Conservation (phyloP, 108 stramenopile genomes). For the Skeletonema costatum region DNA sequence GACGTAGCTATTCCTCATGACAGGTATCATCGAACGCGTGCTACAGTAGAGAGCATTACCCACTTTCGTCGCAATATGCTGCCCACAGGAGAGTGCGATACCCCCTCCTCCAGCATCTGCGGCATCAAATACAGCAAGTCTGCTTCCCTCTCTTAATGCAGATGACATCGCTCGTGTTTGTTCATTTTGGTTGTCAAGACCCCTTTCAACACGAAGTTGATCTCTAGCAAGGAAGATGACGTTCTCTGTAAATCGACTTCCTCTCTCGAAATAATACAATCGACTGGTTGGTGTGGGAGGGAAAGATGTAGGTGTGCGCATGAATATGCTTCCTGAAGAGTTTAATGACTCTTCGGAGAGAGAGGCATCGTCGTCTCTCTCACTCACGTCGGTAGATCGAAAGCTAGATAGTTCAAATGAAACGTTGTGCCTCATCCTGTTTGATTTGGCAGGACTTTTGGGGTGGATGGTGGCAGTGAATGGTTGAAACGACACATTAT, state of each 20-base stretch:
- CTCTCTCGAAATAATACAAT: slow-evolving; percentile 81
- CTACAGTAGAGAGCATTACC: slow-evolving; percentile 87
- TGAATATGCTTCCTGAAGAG: slow-evolving; percentile 72
- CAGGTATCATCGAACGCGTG: slow-evolving; percentile 88
- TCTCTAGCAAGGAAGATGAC: slow-evolving; percentile 94
- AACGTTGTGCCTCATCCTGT: slow-evolving; percentile 31
- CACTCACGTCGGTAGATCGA: neutral
- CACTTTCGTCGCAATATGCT: slow-evolving; percentile 91
- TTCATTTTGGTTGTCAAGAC: slow-evolving; percentile 74
- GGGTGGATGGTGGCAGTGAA: slow-evolving; percentile 84
- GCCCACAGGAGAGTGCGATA: slow-evolving; percentile 86
- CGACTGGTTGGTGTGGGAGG: slow-evolving; percentile 93
- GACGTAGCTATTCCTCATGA: slow-evolving; percentile 91
- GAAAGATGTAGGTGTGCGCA: slow-evolving; percentile 97
- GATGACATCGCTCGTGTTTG: slow-evolving; percentile 87
- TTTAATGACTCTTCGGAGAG: slow-evolving; percentile 51
- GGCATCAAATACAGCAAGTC: slow-evolving; percentile 91
- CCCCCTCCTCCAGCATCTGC: slow-evolving; percentile 66
- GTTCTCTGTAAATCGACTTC: slow-evolving; percentile 89
- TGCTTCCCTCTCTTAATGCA: slow-evolving; percentile 72
- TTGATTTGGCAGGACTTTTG: slow-evolving; percentile 15
- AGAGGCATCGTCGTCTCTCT: slow-evolving; percentile 38
- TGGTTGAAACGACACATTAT: slow-evolving; percentile 80
- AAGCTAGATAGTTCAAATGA: slow-evolving; percentile 22
- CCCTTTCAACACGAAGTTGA: slow-evolving; percentile 87